A percentile compares a stretch with the other conserved stretches of the same genome.
phyloP scores from a whole-genome alignment of 345 rosid genomes.

The Syzygium grande region DNA sequence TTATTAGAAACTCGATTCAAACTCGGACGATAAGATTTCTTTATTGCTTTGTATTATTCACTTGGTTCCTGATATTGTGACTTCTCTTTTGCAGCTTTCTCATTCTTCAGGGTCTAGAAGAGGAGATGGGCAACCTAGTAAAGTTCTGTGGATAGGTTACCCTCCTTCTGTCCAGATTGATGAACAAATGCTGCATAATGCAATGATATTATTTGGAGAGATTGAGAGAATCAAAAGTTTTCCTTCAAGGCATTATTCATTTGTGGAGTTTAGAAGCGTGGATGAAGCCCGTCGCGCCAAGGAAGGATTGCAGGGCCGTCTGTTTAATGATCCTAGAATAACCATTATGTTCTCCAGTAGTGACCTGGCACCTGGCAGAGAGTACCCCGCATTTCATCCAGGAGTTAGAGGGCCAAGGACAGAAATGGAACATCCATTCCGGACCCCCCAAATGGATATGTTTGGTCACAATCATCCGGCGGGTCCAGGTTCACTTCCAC shows the following conservation, averaged over 20 bases:
- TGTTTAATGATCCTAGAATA: slow-evolving; percentile 86
- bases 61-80: background rate
- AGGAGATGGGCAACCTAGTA: slow-evolving; percentile 73
- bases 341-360: slow-evolving; percentile 77
- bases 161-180: slow-evolving; percentile 90
- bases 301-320: slow-evolving; percentile 90
- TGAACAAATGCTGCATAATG: slow-evolving; percentile 95
- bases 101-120: slow-evolving; percentile 38
- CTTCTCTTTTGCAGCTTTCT: slow-evolving; percentile 24
- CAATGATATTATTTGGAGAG: slow-evolving; percentile 97
- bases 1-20: background rate
- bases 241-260: slow-evolving; percentile 73
- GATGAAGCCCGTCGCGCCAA: slow-evolving; percentile 96
- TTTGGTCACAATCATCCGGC: slow-evolving; percentile 36
- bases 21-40: background rate
- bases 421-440: slow-evolving; percentile 44
- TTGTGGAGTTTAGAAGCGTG: slow-evolving; percentile 90
- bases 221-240: slow-evolving; percentile 81
- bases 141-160: slow-evolving; percentile 84
- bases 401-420: slow-evolving; percentile 51
- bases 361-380: slow-evolving; percentile 57
- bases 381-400: slow-evolving; percentile 33
- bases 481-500: slow-evolving; percentile 24
- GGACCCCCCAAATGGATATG: slow-evolving; percentile 34
- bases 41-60: background rate